Evolutionary conservation across 1,139 yeast species (phyloP).

Genomic region (Yamadazyma kanchanaburiensis): DNA sequence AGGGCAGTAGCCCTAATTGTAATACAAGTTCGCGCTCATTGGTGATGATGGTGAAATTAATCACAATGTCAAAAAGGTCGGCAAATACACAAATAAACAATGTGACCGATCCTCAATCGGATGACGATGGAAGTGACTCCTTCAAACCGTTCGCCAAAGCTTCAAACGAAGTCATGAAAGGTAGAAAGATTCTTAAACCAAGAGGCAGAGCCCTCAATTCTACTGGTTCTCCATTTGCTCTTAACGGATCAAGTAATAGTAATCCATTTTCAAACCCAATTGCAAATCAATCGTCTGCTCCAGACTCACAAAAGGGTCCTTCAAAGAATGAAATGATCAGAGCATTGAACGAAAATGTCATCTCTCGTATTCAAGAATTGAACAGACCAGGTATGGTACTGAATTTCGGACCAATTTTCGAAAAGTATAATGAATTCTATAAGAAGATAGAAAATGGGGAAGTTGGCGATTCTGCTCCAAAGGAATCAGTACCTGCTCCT

Average conservation of each 20-base stretch:
- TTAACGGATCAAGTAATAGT: background rate
- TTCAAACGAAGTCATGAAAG: constrained; percentile 59
- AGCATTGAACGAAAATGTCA: constrained; percentile 69
- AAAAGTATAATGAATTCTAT: constrained; percentile 59
- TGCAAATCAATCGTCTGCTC: background rate
- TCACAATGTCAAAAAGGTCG: constrained; percentile 58
- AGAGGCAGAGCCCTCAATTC: constrained; percentile 22
- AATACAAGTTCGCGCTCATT: too few species aligned
- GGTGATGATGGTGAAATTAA: too few species aligned
- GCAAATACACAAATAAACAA: constrained; percentile 60
- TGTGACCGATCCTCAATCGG: constrained; percentile 31
- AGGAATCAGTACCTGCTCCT: background rate
- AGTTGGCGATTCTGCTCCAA: background rate
- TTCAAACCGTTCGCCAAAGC: constrained; percentile 41
- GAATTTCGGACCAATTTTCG: constrained; percentile 54
- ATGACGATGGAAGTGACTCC: constrained; percentile 31
- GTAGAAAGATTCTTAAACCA: constrained; percentile 66
- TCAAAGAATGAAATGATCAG: constrained; percentile 43
- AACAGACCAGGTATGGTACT: constrained; percentile 47
- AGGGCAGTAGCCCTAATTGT: constrained; percentile 1
- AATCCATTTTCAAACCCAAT: background rate
- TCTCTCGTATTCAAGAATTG: constrained; percentile 45
- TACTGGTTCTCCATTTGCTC: constrained; percentile 3
- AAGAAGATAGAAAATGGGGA: constrained; percentile 29
- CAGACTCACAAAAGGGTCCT: too few species aligned